These are phyloP conservation scores for Sergeia podlipaevii DNA, from an alignment of 208 protist genomes.

Conservation along the genomic window DNA sequence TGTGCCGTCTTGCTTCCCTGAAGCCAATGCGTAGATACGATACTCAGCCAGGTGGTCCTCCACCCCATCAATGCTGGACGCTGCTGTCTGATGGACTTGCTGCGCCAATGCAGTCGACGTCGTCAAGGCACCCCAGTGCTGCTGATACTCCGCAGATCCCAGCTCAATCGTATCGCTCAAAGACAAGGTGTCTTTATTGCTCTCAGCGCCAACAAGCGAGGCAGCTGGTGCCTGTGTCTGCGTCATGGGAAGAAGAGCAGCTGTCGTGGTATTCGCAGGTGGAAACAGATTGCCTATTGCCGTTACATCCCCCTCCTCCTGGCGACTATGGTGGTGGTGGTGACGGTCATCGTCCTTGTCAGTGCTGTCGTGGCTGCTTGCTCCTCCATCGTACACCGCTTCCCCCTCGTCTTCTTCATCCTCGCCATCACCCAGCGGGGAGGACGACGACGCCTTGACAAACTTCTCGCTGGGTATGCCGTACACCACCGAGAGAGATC, in stretches of 20 bases:
- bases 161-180: no score
- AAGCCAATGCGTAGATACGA: constrained; percentile 51
- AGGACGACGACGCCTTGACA: not conserved
- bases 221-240: no score
- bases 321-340: constrained; percentile 4
- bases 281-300: no score
- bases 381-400: constrained; percentile 10
- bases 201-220: no score
- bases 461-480: constrained; percentile 44
- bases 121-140: constrained; percentile 16
- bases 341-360: constrained; percentile 12
- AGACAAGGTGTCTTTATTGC: no score
- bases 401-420: constrained; percentile 16
- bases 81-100: constrained; percentile 4
- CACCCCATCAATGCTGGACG: constrained; percentile 16
- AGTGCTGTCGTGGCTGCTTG: constrained; percentile 10
- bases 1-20: constrained; percentile 26
- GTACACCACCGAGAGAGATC: constrained; percentile 86
- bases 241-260: no score
- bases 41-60: constrained; percentile 33
- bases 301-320: not conserved
- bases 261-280: no score
- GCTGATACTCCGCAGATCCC: constrained; percentile 38
- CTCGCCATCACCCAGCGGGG: not conserved
- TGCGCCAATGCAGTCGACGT: constrained; percentile 9